Percentiles rank a stretch among this genome's conserved stretches.
These are phyloP conservation scores for Torrubiellomyces zombiae DNA, from an alignment of 2,329 filamentous ascomycete species.

Conservation along the genomic window DNA sequence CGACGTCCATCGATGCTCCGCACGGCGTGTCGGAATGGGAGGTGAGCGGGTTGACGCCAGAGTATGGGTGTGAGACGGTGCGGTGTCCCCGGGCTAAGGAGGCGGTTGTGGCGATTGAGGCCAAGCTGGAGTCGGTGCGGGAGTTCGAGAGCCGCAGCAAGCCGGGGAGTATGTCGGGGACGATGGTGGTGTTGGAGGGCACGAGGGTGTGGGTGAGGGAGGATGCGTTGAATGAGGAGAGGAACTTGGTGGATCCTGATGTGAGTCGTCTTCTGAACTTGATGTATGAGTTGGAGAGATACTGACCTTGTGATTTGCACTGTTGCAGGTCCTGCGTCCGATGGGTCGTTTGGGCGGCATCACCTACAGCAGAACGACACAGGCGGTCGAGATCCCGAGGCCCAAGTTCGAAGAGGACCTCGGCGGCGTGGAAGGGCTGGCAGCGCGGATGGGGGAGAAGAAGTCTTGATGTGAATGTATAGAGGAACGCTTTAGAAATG, in stretches of 20 bases:
- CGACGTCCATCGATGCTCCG: slow-evolving; percentile 62
- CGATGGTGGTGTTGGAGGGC: slow-evolving; percentile 65
- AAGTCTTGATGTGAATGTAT: no score
- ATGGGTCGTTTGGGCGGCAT: slow-evolving; percentile 73
- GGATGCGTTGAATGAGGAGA: slow-evolving; percentile 69
- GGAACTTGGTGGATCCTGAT: slow-evolving; percentile 54
- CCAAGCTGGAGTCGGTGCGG: slow-evolving; percentile 52
- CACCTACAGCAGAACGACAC: slow-evolving; percentile 55
- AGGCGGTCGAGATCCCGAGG: slow-evolving; percentile 55
- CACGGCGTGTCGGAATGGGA: slow-evolving; percentile 66
- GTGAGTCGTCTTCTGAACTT: slow-evolving; percentile 22
- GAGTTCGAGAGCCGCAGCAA: slow-evolving; percentile 61
- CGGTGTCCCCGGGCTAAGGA: slow-evolving; percentile 60
- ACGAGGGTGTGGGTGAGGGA: slow-evolving; percentile 78
- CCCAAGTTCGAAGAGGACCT: slow-evolving; percentile 38
- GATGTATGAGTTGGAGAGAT: neutral
- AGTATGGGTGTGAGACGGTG: slow-evolving; percentile 45
- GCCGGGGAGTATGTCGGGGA: slow-evolving; percentile 59
- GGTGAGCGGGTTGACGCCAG: slow-evolving; percentile 58
- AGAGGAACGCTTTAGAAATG: no score
- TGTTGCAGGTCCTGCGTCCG: slow-evolving; percentile 47
- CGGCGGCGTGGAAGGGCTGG: slow-evolving; percentile 34
- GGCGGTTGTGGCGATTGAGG: slow-evolving; percentile 70
- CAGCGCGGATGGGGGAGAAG: slow-evolving; percentile 33
- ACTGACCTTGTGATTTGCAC: no score